Conservation (phyloP, 129 eudicot genomes). For the Gnaphalium uliginosum region DNA sequence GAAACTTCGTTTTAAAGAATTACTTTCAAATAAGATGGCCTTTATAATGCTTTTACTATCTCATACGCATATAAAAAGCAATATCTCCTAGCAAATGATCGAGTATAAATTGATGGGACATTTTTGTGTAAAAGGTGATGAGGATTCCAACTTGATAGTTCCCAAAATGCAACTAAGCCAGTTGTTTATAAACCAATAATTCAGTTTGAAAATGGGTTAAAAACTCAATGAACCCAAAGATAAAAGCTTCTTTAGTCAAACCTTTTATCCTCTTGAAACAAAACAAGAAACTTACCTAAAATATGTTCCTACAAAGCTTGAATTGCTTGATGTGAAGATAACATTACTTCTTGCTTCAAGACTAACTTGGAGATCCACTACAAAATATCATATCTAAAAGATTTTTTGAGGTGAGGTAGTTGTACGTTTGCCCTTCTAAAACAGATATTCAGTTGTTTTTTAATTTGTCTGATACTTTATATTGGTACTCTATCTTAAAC, state of each 20-base stretch:
- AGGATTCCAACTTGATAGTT: slow-evolving; percentile 13
- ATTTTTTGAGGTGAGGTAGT: neutral
- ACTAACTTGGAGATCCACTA: slow-evolving; percentile 33
- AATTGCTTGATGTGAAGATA: slow-evolving; percentile 33
- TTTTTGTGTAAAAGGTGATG: neutral
- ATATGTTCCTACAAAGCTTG: slow-evolving; percentile 29
- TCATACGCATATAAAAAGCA: slow-evolving; percentile 1
- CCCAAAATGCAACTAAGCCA: neutral
- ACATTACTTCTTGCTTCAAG: slow-evolving; percentile 25
- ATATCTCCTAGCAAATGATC: neutral
- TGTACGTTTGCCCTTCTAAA: too few species aligned
- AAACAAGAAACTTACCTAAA: neutral
- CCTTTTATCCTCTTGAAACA: slow-evolving; percentile 3
- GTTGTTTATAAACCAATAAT: slow-evolving; percentile 22
- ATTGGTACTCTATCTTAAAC: too few species aligned
- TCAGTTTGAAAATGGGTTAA: slow-evolving; percentile 21
- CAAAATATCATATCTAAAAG: slow-evolving; percentile 3
- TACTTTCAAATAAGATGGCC: slow-evolving; percentile 9
- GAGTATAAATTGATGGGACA: neutral
- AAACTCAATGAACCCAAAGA: slow-evolving; percentile 20
- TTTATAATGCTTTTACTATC: neutral
- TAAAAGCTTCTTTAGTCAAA: slow-evolving; percentile 28
- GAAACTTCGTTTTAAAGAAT: slow-evolving; percentile 15
- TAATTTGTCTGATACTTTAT: too few species aligned
- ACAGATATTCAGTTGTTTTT: too few species aligned